These are phyloP conservation scores for Umbelopsis isabellina DNA, from an alignment of 192 early-diverging fungal genomes.

Conservation along the genomic window DNA sequence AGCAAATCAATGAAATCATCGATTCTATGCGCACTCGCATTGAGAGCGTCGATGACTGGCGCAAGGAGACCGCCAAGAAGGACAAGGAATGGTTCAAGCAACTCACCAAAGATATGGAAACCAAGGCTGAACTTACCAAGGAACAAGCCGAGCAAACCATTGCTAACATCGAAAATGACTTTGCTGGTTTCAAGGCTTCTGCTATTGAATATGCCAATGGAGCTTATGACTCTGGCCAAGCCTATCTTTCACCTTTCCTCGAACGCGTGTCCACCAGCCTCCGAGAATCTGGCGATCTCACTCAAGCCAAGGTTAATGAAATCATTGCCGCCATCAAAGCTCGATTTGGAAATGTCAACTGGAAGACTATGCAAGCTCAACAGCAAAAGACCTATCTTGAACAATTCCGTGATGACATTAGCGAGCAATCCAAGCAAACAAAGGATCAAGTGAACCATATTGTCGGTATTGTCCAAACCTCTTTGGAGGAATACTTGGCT, in stretches of 20 bases:
- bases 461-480: not conserved
- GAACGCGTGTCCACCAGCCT: conserved; percentile 14
- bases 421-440: not conserved
- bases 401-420: conserved; percentile 3
- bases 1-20: conserved; percentile 15
- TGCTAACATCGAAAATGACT: not conserved
- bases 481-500: not conserved
- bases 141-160: conserved; percentile 18
- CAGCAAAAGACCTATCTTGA: conserved; percentile 15
- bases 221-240: conserved; percentile 2
- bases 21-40: not conserved
- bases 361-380: conserved; percentile 2
- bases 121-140: conserved; percentile 5
- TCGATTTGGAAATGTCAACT: conserved; percentile 8
- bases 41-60: conserved; percentile 20
- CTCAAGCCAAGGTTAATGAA: conserved; percentile 10
- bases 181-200: conserved; percentile 22
- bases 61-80: conserved; percentile 13
- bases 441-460: conserved; percentile 20
- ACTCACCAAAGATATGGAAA: conserved; percentile 1
- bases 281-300: conserved; percentile 11
- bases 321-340: conserved; percentile 7
- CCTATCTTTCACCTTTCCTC: conserved; percentile 7
- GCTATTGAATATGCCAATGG: conserved; percentile 18
- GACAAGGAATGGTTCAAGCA: conserved; percentile 24